A percentile compares a stretch with the other conserved stretches of the same genome.
Evolutionary conservation across 2,329 filamentous ascomycete species (phyloP).

Genomic region (Scolecobasidium constrictum): DNA sequence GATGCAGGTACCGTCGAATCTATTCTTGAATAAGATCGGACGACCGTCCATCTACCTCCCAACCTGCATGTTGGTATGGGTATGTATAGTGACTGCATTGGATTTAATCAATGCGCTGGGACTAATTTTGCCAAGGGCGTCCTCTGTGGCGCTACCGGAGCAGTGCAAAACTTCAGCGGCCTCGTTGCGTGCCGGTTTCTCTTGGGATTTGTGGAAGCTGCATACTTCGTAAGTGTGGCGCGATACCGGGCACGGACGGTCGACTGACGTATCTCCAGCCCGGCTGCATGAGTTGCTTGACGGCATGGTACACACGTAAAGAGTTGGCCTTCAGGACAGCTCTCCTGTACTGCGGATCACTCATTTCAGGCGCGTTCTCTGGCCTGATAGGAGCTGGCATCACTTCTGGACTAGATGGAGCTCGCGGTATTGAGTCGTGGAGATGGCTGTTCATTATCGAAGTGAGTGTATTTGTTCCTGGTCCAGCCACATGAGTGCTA

Average conservation of each 20-base stretch:
- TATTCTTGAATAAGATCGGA: constrained; percentile 23
- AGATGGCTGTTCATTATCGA: constrained; percentile 62
- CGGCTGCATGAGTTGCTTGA: constrained; percentile 52
- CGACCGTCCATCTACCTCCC: constrained; percentile 21
- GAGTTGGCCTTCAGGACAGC: constrained; percentile 57
- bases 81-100: no score
- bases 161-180: constrained; percentile 22
- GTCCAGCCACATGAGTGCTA: no score
- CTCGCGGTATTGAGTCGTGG: constrained; percentile 48
- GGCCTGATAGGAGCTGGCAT: constrained; percentile 49
- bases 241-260: constrained; percentile 11
- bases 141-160: constrained; percentile 21
- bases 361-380: constrained; percentile 62
- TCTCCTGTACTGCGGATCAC: constrained; percentile 54
- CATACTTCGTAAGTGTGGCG: constrained; percentile 23
- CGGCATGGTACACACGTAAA: constrained; percentile 57
- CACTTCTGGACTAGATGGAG: constrained; percentile 49
- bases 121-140: no score
- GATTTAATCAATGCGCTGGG: no score
- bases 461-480: no score
- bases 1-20: constrained; percentile 23
- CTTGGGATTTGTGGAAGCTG: constrained; percentile 30
- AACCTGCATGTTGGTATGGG: constrained; percentile 22
- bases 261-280: constrained; percentile 26
- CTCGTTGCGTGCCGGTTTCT: constrained; percentile 27